phyloP scores from a whole-genome alignment of 2,329 filamentous ascomycete species.

The Neonectria hederae region DNA sequence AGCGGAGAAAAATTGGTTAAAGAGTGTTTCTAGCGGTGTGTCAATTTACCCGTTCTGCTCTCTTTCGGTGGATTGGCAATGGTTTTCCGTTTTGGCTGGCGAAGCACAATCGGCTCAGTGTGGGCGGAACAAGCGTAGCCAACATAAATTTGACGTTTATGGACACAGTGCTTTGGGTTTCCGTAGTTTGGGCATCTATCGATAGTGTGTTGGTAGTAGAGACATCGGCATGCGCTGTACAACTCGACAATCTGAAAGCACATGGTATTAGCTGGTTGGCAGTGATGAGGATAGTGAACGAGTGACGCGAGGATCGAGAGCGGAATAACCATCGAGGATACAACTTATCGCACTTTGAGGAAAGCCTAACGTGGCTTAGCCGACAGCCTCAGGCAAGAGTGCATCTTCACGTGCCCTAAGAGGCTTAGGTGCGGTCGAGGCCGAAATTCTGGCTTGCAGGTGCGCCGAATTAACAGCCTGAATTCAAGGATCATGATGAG shows the following conservation, averaged over 20 bases:
- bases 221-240: conserved; percentile 84
- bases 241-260: conserved; percentile 56
- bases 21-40: not conserved
- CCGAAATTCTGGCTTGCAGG: not conserved
- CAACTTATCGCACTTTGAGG: too few relatives aligned
- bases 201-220: conserved; percentile 85
- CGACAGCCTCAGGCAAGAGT: not conserved
- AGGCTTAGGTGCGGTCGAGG: not conserved
- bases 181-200: conserved; percentile 81
- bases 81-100: too few relatives aligned
- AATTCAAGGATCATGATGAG: too few relatives aligned
- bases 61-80: not conserved
- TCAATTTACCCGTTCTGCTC: not conserved
- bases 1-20: too few relatives aligned
- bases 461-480: too few relatives aligned
- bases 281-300: not conserved
- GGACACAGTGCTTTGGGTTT: conserved; percentile 73
- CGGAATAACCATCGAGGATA: too few relatives aligned
- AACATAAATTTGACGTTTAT: conserved; percentile 79
- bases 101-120: conserved; percentile 1
- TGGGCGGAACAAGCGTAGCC: conserved; percentile 74
- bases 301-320: not conserved
- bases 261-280: not conserved
- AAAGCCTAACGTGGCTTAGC: not conserved
- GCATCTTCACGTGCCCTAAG: not conserved